Evolutionary conservation across 768 basidiomycete species (phyloP).

Genomic region (Epithele typhae): DNA sequence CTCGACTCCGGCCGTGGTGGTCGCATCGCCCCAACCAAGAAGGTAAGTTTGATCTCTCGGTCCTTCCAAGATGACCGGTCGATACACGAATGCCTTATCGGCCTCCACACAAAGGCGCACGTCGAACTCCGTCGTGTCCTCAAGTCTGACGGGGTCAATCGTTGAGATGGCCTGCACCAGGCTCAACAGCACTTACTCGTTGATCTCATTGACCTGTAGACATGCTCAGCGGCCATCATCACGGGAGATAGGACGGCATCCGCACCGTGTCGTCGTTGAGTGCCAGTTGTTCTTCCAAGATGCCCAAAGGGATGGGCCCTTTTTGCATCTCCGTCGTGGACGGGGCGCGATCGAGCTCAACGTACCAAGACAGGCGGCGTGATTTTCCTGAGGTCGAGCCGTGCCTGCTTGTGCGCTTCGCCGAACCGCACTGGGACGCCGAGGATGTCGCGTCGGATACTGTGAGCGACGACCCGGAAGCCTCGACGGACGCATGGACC

Average conservation of each 20-base stretch:
- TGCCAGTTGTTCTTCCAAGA: slow-evolving; percentile 25
- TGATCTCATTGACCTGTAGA: too few relatives aligned
- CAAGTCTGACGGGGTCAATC: slow-evolving; percentile 6
- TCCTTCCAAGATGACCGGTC: slow-evolving; percentile 52
- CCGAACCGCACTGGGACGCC: background rate
- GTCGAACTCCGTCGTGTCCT: slow-evolving; percentile 29
- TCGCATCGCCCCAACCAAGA: slow-evolving; percentile 47
- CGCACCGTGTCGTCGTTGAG: slow-evolving; percentile 40
- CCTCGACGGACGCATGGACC: too few relatives aligned
- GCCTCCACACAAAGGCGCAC: slow-evolving; percentile 37
- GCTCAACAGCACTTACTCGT: too few relatives aligned
- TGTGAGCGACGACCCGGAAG: too few relatives aligned
- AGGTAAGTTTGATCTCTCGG: slow-evolving; percentile 37
- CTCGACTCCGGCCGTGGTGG: slow-evolving; percentile 29
- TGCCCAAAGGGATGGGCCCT: slow-evolving; percentile 28
- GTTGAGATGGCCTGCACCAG: too few relatives aligned
- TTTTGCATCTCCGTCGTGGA: slow-evolving; percentile 27
- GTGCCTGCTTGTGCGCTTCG: background rate
- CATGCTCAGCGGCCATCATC: too few relatives aligned
- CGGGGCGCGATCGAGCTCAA: slow-evolving; percentile 40
- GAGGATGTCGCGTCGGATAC: background rate
- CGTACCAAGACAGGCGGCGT: slow-evolving; percentile 30
- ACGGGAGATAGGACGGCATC: too few relatives aligned
- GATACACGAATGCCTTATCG: slow-evolving; percentile 46
- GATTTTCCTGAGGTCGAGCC: background rate